phyloP scores from a whole-genome alignment of 768 basidiomycete genomes.

The Goffeauzyma gilvescens region DNA sequence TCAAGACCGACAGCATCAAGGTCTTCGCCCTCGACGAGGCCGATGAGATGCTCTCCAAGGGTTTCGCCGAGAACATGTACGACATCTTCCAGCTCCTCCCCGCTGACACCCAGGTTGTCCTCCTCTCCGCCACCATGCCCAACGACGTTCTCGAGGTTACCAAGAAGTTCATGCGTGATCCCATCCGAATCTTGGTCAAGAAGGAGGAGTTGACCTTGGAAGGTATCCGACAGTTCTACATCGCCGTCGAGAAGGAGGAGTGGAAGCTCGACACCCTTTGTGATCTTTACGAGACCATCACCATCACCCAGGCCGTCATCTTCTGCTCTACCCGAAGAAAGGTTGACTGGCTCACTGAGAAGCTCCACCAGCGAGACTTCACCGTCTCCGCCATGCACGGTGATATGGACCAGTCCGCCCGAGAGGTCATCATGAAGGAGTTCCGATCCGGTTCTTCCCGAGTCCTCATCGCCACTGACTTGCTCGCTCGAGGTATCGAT shows the following conservation, averaged over 20 bases:
- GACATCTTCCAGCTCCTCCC: constrained; percentile 96
- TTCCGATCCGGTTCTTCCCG: constrained; percentile 75
- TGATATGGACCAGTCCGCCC: constrained; percentile 88
- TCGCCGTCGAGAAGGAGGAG: constrained; percentile 97
- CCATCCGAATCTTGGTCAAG: constrained; percentile 93
- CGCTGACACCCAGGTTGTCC: constrained; percentile 87
- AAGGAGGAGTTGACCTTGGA: constrained; percentile 97
- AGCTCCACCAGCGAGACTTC: constrained; percentile 97
- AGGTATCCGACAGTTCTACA: constrained; percentile 38
- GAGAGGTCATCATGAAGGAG: constrained; percentile 91
- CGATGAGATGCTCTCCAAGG: constrained; percentile 89
- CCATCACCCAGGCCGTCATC: constrained; percentile 96
- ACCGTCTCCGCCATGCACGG: constrained; percentile 65
- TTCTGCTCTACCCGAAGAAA: constrained; percentile 97
- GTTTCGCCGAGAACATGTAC: constrained; percentile 98
- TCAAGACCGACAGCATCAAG: constrained; percentile 93
- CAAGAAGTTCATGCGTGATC: constrained; percentile 98
- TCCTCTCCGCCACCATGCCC: constrained; percentile 86
- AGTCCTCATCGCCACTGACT: constrained; percentile 86
- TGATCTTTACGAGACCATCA: constrained; percentile 92
- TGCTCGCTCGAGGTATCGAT: constrained; percentile 96
- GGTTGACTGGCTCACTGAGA: constrained; percentile 98
- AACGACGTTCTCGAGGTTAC: constrained; percentile 98
- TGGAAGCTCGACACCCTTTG: constrained; percentile 98
- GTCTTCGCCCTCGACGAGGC: constrained; percentile 45